Evolutionary conservation across 23 red algal species (phyloP), one percentile per base, ranked within the genome.

Genomic region (Gracilaria gracilis): DNA sequence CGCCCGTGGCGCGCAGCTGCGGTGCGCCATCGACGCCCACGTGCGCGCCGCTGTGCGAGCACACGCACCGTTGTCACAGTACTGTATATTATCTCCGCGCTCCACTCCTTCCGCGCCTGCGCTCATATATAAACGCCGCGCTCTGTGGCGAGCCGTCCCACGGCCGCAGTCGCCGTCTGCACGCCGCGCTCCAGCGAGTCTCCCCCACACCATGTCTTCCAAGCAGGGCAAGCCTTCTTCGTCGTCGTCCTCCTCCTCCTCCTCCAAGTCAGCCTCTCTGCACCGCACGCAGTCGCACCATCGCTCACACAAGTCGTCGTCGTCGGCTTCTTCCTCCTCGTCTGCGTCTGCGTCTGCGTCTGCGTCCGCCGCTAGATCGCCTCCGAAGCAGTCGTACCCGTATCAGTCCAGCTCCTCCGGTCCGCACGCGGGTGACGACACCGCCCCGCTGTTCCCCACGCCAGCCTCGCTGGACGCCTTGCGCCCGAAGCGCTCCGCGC

Each of bases 181-280:
- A 23, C 32, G 27, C 64, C 31, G 27, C 64, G 1, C 64, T 32
- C 4, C 64, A 7, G 24, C 37, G 14, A 13, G 16, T 31, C 40
- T 35, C 6, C 24, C 72, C 0, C 23, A 1, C 20, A 28, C 72
- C 7, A 77, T 77, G 72, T 77, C 72, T 4, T 77, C 72, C 42
- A 77, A 51, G 42, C 72, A 77, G 1, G 28, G 42, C 72, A 77
- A 77, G 72, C 42, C 38, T 4, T 49, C 72, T 34, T 49, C 72
- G 72, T 34, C 38, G 1, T 49, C 72, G 21, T 49, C 72, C 12
- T 48, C 72, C 20, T 77, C 72, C 31, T 77, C 72, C 6, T 77
- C 72, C 40, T 77, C 72, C 27, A 40, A 33, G 21, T 77, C 72
- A 5, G 24, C 46, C 46, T 48, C 72, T 14, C n/a, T 51, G 5